Evolutionary conservation across 2,329 filamentous ascomycete species (phyloP), one percentile per base, ranked within the genome.

Genomic region (Juglanconis sp.): DNA sequence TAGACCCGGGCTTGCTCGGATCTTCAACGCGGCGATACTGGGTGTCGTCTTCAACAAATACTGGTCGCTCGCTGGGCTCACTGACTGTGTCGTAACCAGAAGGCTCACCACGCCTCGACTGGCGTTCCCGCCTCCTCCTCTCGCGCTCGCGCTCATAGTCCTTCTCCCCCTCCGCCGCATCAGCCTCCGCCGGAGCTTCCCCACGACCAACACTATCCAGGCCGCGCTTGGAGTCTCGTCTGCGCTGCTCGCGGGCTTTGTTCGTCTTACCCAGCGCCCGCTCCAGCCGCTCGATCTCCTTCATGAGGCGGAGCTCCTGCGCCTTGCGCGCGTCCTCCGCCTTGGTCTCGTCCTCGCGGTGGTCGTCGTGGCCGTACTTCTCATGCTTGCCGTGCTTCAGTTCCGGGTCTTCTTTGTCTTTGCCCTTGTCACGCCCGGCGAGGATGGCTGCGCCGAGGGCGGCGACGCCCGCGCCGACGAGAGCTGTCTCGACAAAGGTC

Each of bases 381-480:
- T 51, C 65, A 58, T 68, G 66, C 36, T 68, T 63, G 15, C 67
- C 66, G 7, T 64, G 63, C 40, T 65, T 63, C 9, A 63, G 63
- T 44, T 69, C 68, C 6, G 62, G 61, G 15, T 72, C 57, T 38
- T 68, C 68, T 32, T 65, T 57, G 47, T 68, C 66, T 36, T 70
- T 67, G 13, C 67, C 70, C 47, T 69, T 67, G 42, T 68, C 66
- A 52, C 68, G 70, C 11, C 76, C 72, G 54, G 77, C 73, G 15
- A 76, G 74, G 53, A 79, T 74, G 31, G 74, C 75, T 46, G 79
- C 80, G 13, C 80, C 80, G 17, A 62, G 53, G 9, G 79, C 79
- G 4, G 79, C 79, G 31, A 78, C 81, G 35, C 79, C 79, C 47
- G 79, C 74, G 24, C 77, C 81, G 34, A 76, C 75, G 13, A 79